phyloP scores from a whole-genome alignment of 352 stramenopile genomes.

The Phytophthora crassamura region DNA sequence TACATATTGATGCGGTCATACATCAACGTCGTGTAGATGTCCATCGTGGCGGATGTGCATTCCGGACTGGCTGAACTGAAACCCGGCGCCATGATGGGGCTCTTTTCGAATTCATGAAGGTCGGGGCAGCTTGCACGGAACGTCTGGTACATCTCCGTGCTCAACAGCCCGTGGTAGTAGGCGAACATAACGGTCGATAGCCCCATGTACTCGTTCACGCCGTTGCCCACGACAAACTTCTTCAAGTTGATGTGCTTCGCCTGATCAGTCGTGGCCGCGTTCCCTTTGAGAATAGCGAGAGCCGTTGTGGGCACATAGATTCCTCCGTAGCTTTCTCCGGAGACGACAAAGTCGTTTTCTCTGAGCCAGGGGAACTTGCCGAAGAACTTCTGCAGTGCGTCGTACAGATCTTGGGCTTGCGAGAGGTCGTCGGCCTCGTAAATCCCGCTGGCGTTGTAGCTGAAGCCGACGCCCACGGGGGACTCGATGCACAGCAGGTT shows the following conservation, averaged over 20 bases:
- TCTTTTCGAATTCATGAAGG: conserved; percentile 56
- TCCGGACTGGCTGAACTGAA: conserved; percentile 10
- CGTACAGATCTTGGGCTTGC: conserved; percentile 81
- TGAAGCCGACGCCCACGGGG: conserved; percentile 72
- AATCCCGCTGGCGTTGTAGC: conserved; percentile 60
- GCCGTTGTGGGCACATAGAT: conserved; percentile 80
- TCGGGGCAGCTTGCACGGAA: conserved; percentile 58
- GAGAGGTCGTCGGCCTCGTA: conserved; percentile 81
- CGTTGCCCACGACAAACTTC: conserved; percentile 89
- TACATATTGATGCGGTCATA: conserved; percentile 69
- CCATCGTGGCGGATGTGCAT: conserved; percentile 40
- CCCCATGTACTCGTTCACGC: conserved; percentile 67
- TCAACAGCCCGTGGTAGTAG: conserved; percentile 84
- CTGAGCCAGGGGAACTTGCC: conserved; percentile 84
- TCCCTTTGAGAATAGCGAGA: conserved; percentile 62
- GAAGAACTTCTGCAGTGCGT: conserved; percentile 86
- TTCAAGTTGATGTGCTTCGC: conserved; percentile 70
- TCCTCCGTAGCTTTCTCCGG: conserved; percentile 82
- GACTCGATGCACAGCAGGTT: conserved; percentile 73
- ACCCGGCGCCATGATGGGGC: conserved; percentile 20
- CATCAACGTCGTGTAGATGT: conserved; percentile 44
- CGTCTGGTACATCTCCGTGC: conserved; percentile 65
- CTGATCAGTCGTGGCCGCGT: conserved; percentile 23
- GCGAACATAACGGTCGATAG: conserved; percentile 75
- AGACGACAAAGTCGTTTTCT: conserved; percentile 82